Conservation (phyloP, 192 early-diverging fungal genomes). For the Thoreauomyces humboldtii region DNA sequence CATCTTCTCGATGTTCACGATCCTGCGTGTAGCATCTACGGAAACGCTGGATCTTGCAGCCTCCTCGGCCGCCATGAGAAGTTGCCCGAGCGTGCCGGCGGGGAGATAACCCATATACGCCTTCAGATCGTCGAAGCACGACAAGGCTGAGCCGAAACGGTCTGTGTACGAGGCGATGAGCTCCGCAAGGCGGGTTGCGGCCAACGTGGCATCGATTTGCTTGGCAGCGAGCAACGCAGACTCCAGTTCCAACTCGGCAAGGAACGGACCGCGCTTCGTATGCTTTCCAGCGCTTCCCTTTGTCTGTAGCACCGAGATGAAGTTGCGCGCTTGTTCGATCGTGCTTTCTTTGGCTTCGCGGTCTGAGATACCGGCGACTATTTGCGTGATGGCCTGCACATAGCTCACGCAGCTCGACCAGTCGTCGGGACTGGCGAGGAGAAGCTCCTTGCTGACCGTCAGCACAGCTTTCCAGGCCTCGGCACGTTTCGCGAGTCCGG, state of each 20-base stretch:
- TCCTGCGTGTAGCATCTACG: not conserved
- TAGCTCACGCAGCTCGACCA: conserved; percentile 64
- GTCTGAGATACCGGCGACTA: not conserved
- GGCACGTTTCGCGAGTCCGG: conserved; percentile 34
- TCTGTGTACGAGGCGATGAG: conserved; percentile 56
- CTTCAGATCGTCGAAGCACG: conserved; percentile 76
- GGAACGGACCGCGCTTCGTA: conserved; percentile 66
- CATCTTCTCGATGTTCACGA: conserved; percentile 19
- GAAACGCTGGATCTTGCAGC: too few species aligned
- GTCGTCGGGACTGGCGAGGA: conserved; percentile 62
- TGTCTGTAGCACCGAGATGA: conserved; percentile 37
- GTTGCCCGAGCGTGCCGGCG: not conserved
- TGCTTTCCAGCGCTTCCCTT: conserved; percentile 35
- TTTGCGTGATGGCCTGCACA: conserved; percentile 57
- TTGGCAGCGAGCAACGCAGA: not conserved
- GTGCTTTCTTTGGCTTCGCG: conserved; percentile 15
- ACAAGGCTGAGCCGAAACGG: conserved; percentile 61
- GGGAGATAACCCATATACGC: conserved; percentile 33
- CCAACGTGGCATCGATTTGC: not conserved
- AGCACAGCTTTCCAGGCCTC: conserved; percentile 3
- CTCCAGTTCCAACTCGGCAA: conserved; percentile 68
- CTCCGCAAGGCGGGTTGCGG: not conserved
- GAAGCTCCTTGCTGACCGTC: conserved; percentile 28
- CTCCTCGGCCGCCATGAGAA: not conserved
- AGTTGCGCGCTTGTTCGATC: conserved; percentile 40